Conservation (phyloP, 169 alveolate genomes). For the Cryptosporidium andersoni region DNA sequence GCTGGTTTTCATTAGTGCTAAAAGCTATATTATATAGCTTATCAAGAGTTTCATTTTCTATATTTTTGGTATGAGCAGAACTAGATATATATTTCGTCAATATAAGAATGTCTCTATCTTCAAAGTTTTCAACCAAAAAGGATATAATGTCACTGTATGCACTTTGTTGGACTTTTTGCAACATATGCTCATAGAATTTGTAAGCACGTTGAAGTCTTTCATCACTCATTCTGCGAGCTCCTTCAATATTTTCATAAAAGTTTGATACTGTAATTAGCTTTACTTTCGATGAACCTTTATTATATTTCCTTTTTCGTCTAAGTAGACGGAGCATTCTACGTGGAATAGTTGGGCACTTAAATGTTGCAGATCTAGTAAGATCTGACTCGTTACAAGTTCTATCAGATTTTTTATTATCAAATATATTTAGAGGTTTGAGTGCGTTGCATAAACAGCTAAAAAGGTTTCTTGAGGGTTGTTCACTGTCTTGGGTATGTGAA, state of each 20-base stretch:
- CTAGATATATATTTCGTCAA: neutral
- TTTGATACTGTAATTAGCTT: constrained; percentile 8
- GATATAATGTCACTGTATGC: constrained; percentile 27
- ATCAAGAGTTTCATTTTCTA: neutral
- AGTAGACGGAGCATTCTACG: neutral
- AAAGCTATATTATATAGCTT: constrained; percentile 15
- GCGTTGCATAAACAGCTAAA: no score
- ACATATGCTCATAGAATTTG: neutral
- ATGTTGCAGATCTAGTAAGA: no score
- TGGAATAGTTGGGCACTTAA: neutral
- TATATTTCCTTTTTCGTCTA: constrained; percentile 8
- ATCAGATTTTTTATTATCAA: no score
- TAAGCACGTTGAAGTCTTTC: constrained; percentile 50
- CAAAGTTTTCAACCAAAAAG: constrained; percentile 2
- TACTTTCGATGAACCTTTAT: neutral
- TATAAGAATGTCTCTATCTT: neutral
- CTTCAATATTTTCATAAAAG: constrained; percentile 38
- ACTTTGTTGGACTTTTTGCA: neutral
- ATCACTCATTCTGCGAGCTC: constrained; percentile 31
- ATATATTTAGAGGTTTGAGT: no score
- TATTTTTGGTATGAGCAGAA: neutral
- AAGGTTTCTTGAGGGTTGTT: no score
- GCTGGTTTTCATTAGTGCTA: neutral
- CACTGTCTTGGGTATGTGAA: no score
- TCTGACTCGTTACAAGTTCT: no score